phyloP scores from a whole-genome alignment of 2,329 filamentous ascomycete genomes.

The Ustilaginoidea virens region DNA sequence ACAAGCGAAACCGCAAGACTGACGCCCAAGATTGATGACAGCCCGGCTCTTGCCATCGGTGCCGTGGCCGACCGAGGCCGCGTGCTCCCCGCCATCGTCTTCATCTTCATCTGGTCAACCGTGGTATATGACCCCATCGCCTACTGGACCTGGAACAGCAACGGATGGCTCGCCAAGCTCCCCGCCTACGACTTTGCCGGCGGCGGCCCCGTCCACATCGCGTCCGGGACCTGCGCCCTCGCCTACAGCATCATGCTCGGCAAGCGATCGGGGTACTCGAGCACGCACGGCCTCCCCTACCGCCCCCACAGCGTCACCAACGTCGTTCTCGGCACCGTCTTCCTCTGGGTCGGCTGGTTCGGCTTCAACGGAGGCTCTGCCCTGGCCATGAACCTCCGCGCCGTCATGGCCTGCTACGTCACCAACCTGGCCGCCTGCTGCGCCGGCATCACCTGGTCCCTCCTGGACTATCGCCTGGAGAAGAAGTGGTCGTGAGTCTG shows the following conservation, averaged over 20 bases:
- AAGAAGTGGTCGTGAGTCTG: slow-evolving; percentile 50
- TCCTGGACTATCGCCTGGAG: slow-evolving; percentile 83
- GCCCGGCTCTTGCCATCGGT: slow-evolving; percentile 41
- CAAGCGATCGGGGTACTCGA: slow-evolving; percentile 47
- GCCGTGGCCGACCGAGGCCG: slow-evolving; percentile 46
- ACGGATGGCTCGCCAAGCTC: slow-evolving; percentile 55
- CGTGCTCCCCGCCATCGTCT: slow-evolving; percentile 44
- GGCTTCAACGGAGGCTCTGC: slow-evolving; percentile 88
- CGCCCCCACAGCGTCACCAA: slow-evolving; percentile 60
- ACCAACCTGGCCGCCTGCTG: slow-evolving; percentile 77
- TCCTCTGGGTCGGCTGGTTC: slow-evolving; percentile 92
- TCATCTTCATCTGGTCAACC: slow-evolving; percentile 58
- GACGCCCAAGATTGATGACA: too few species aligned
- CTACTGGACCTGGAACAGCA: slow-evolving; percentile 58
- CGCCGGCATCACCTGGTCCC: slow-evolving; percentile 68
- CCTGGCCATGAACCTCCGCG: slow-evolving; percentile 66
- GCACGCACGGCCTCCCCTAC: slow-evolving; percentile 46
- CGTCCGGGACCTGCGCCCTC: slow-evolving; percentile 54
- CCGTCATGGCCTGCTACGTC: slow-evolving; percentile 77
- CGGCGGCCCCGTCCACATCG: slow-evolving; percentile 61
- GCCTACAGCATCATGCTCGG: slow-evolving; percentile 62
- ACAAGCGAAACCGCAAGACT: background rate
- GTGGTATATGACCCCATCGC: slow-evolving; percentile 60
- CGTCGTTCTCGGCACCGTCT: slow-evolving; percentile 56
- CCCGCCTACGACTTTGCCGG: slow-evolving; percentile 62